Conservation (phyloP, 768 basidiomycete species). For the Phlebiopsis flavidoalba region DNA sequence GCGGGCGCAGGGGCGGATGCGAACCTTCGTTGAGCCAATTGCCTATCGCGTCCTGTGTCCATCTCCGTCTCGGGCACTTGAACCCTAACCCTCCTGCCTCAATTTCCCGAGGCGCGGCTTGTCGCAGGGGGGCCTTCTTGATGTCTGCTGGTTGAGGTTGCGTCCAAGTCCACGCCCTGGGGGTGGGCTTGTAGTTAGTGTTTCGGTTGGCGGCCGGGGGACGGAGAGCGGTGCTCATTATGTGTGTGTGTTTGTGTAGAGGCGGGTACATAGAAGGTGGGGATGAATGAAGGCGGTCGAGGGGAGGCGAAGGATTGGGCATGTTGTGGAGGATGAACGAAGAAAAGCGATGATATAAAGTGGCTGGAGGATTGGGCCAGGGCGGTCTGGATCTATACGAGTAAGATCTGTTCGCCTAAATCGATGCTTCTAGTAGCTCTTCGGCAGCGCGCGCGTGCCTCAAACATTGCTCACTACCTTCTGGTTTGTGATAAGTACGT, state of each 20-base stretch:
- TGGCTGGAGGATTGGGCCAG: neutral
- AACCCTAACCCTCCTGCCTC: slow-evolving; percentile 54
- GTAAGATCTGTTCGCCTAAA: slow-evolving; percentile 1
- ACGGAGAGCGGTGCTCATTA: neutral
- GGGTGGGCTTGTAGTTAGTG: slow-evolving; percentile 58
- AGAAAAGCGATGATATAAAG: neutral
- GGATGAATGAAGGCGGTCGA: neutral
- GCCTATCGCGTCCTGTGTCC: slow-evolving; percentile 65
- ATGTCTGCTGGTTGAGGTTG: slow-evolving; percentile 61
- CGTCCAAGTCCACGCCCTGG: slow-evolving; percentile 73
- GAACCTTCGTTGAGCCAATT: too few species aligned
- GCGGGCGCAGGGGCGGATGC: slow-evolving; percentile 41
- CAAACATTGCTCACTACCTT: neutral
- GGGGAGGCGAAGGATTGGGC: neutral
- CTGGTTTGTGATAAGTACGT: too few species aligned
- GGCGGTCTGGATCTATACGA: neutral
- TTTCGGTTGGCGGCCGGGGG: slow-evolving; percentile 47
- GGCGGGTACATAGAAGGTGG: too few species aligned
- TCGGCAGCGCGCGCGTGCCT: neutral
- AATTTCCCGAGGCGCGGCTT: slow-evolving; percentile 63
- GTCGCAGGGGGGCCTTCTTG: slow-evolving; percentile 60
- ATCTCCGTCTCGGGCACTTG: slow-evolving; percentile 58
- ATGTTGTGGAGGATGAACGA: neutral
- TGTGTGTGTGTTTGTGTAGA: neutral
- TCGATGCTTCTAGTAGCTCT: slow-evolving; percentile 1